A percentile compares a stretch with the other conserved stretches of the same genome.
phyloP scores from a whole-genome alignment of 352 stramenopile genomes.

The Elongisporangium anandrum region DNA sequence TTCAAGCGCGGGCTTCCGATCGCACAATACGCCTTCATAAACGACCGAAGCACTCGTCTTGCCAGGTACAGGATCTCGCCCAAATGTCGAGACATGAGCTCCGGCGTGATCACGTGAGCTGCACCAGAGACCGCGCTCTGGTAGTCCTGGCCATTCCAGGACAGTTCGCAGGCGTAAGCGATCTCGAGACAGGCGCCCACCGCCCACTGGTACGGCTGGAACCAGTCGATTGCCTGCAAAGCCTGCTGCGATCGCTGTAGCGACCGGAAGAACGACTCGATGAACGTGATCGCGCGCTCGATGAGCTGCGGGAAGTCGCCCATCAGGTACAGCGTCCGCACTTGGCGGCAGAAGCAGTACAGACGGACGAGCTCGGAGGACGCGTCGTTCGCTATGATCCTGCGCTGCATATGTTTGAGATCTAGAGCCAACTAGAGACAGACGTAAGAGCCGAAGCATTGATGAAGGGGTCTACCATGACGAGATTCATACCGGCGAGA shows the following conservation, averaged over 20 bases:
- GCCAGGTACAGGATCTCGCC: conserved; percentile 75
- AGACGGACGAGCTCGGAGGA: conserved; percentile 49
- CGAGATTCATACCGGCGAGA: conserved; percentile 39
- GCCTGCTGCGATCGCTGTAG: conserved; percentile 24
- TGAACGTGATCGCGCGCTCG: conserved; percentile 47
- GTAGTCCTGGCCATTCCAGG: conserved; percentile 65
- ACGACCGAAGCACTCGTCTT: conserved; percentile 48
- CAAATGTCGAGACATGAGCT: conserved; percentile 58
- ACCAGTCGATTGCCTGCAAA: conserved; percentile 18
- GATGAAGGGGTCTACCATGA: not conserved
- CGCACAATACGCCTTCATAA: conserved; percentile 13
- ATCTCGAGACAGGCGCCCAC: conserved; percentile 72
- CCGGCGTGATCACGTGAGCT: conserved; percentile 41
- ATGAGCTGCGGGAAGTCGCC: conserved; percentile 61
- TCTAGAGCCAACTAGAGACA: conserved; percentile 54
- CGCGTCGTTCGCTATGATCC: conserved; percentile 53
- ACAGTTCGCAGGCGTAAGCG: conserved; percentile 67
- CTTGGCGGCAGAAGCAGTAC: conserved; percentile 78
- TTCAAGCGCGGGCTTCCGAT: conserved; percentile 1
- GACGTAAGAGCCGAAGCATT: not conserved
- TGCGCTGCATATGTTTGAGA: conserved; percentile 31
- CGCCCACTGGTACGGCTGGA: conserved; percentile 65
- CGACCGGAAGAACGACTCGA: conserved; percentile 38
- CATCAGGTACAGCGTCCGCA: conserved; percentile 73
- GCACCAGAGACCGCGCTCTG: conserved; percentile 43